phyloP scores from a whole-genome alignment of 192 early-diverging fungal genomes.

The Backusella mclennaniae region DNA sequence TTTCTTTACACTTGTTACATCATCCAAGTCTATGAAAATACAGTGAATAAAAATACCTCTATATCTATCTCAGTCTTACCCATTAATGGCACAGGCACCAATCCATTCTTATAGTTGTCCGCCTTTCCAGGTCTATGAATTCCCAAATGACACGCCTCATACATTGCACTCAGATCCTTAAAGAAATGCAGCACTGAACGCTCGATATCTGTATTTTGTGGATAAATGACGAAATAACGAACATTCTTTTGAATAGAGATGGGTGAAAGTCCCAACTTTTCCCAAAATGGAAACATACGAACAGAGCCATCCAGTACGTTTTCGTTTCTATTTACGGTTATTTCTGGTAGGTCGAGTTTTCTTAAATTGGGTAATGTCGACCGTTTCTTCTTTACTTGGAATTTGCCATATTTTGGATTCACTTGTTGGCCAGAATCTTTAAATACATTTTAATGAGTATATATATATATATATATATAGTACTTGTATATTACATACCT shows the following conservation, averaged over 20 bases:
- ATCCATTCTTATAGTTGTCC: slow-evolving; percentile 35
- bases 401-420: slow-evolving; percentile 51
- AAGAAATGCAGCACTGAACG: slow-evolving; percentile 37
- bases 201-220: slow-evolving; percentile 38
- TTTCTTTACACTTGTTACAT: background rate
- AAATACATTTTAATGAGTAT: too few species aligned
- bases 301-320: slow-evolving; percentile 47
- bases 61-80: slow-evolving; percentile 14
- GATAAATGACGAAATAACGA: slow-evolving; percentile 48
- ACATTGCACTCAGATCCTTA: slow-evolving; percentile 42
- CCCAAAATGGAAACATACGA: slow-evolving; percentile 49
- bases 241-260: slow-evolving; percentile 45
- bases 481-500: slow-evolving; percentile 6
- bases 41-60: background rate
- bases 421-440: slow-evolving; percentile 36
- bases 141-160: slow-evolving; percentile 45
- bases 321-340: slow-evolving; percentile 44
- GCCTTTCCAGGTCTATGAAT: slow-evolving; percentile 37
- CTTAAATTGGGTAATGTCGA: slow-evolving; percentile 35
- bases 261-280: slow-evolving; percentile 49
- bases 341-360: slow-evolving; percentile 37
- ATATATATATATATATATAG: too few species aligned
- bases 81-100: slow-evolving; percentile 42
- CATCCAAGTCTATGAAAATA: background rate
- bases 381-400: slow-evolving; percentile 46